Conservation (phyloP, 257 asterid genomes). For the Schizonepeta tenuifolia region DNA sequence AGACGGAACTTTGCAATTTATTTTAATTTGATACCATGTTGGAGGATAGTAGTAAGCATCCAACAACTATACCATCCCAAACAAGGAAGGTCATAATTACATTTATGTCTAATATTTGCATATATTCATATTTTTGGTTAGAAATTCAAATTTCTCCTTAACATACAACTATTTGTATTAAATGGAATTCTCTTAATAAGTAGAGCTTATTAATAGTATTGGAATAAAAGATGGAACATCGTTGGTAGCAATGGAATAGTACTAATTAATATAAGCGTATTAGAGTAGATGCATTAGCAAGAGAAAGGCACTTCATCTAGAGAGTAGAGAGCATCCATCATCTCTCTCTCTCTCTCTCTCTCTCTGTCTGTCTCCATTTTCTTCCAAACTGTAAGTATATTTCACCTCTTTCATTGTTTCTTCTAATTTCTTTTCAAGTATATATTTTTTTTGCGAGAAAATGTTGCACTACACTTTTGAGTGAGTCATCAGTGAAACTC, state of each 20-base stretch:
- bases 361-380: background rate
- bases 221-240: background rate
- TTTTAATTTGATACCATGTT: background rate
- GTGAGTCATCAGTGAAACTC: too few species aligned
- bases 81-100: background rate
- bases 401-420: background rate
- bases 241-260: too few species aligned
- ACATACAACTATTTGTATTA: background rate
- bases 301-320: background rate
- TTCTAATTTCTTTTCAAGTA: too few species aligned
- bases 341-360: background rate
- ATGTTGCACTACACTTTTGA: too few species aligned
- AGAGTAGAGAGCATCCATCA: slow-evolving; percentile 1
- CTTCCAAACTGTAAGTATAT: slow-evolving; percentile 5
- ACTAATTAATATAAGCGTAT: too few species aligned
- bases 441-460: too few species aligned
- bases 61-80: background rate
- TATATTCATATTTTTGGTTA: background rate
- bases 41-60: background rate
- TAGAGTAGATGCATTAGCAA: too few species aligned
- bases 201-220: background rate
- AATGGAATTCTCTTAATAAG: background rate
- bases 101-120: background rate
- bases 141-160: background rate
- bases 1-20: slow-evolving; percentile 20